Percentiles rank a stretch among this genome's conserved stretches.
Evolutionary conservation across 306 rosid species (phyloP).

Genomic region (Trifolium subterraneum): DNA sequence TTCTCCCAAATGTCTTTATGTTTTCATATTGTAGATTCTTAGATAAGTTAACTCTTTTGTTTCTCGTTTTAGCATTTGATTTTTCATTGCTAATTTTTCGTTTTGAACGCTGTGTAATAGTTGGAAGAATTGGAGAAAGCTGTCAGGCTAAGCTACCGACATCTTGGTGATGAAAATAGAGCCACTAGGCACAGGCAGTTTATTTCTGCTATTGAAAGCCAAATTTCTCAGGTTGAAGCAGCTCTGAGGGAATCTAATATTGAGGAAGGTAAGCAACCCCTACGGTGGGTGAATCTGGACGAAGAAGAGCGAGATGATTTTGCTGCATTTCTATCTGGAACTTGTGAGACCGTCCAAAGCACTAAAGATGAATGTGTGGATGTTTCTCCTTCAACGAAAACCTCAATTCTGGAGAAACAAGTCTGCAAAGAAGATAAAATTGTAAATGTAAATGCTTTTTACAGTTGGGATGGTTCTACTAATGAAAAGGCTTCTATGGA

Average conservation of each 20-base stretch:
- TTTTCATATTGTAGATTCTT: conserved; percentile 34
- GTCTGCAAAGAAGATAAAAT: conserved; percentile 48
- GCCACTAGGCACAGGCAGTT: conserved; percentile 81
- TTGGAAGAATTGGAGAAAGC: conserved; percentile 95
- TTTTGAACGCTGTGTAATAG: conserved; percentile 52
- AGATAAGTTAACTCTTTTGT: conserved; percentile 17
- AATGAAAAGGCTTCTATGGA: conserved; percentile 54
- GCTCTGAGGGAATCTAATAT: conserved; percentile 62
- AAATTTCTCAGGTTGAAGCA: conserved; percentile 76
- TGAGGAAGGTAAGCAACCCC: conserved; percentile 79
- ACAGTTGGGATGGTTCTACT: conserved; percentile 44
- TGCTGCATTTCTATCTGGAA: conserved; percentile 91
- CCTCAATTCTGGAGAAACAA: conserved; percentile 45
- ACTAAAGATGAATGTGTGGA: conserved; percentile 52
- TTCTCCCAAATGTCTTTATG: not conserved
- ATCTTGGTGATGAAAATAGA: conserved; percentile 60
- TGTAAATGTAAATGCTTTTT: conserved; percentile 43
- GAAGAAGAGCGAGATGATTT: conserved; percentile 88
- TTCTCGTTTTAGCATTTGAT: not conserved
- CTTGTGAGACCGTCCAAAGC: conserved; percentile 46
- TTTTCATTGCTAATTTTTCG: conserved; percentile 32
- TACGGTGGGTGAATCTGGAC: conserved; percentile 83
- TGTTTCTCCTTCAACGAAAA: conserved; percentile 44
- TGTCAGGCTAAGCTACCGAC: conserved; percentile 76
- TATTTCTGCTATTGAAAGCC: conserved; percentile 81